Evolutionary conservation across 352 stramenopile species (phyloP).

Genomic region (Globisporangium nunn): DNA sequence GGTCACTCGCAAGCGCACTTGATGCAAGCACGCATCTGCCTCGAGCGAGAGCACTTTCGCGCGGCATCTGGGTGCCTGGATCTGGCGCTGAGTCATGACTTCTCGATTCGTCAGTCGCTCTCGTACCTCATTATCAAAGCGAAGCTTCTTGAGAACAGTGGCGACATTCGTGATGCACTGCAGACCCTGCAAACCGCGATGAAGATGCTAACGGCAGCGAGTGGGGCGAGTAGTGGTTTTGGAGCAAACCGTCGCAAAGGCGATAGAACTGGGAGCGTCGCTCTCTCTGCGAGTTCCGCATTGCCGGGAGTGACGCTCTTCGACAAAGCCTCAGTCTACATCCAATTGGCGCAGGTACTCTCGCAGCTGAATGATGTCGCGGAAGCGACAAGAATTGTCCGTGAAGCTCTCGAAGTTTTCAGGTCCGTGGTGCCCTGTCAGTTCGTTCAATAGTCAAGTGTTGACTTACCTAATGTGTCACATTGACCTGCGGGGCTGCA

Average conservation of each 20-base stretch:
- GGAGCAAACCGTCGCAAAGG: slow-evolving; percentile 9
- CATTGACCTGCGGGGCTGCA: not conserved
- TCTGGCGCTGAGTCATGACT: slow-evolving; percentile 86
- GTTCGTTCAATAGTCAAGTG: not conserved
- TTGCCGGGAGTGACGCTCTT: slow-evolving; percentile 42
- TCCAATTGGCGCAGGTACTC: slow-evolving; percentile 76
- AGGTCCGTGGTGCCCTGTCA: slow-evolving; percentile 16
- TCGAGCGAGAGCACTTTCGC: slow-evolving; percentile 72
- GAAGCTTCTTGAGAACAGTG: slow-evolving; percentile 67
- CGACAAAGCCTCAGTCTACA: slow-evolving; percentile 86
- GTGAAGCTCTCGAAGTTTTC: slow-evolving; percentile 67
- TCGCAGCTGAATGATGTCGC: slow-evolving; percentile 71
- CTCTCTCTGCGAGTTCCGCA: too few species aligned
- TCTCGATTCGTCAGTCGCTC: slow-evolving; percentile 76
- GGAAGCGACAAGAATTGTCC: slow-evolving; percentile 57
- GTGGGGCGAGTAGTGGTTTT: slow-evolving; percentile 3
- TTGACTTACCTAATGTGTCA: not conserved
- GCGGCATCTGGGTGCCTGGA: slow-evolving; percentile 74
- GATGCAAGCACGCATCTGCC: slow-evolving; percentile 71
- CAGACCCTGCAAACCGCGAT: slow-evolving; percentile 75
- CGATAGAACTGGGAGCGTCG: slow-evolving; percentile 4
- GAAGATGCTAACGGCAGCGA: slow-evolving; percentile 34
- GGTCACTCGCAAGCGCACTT: slow-evolving; percentile 71
- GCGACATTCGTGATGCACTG: slow-evolving; percentile 75
- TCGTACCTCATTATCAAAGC: slow-evolving; percentile 87